Base-by-base conservation (phyloP, 495 filamentous ascomycete genomes). In the Aspergillus asperescens region DNA sequence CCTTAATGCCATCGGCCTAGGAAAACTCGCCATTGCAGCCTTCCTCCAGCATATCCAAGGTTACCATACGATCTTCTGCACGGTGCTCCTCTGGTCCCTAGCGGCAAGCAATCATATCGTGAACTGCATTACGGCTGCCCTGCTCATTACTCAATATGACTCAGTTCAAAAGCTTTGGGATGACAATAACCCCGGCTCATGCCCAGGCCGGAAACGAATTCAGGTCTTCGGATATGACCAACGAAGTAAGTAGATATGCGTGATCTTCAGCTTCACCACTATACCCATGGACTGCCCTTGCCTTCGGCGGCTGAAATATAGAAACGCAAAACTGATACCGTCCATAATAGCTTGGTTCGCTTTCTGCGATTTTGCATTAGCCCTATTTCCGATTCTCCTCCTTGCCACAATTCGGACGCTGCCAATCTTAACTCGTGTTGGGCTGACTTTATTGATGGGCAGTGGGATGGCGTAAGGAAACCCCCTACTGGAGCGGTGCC, bases 171-270 rank as follows among this genome's bases (percentile, higher is more conserved):
- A 23, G 20, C 52, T 48, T 3, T 54, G 42, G 43, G 23, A 20
- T 27, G 43, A 32, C 16, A 12, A 29, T 32, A 15, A 15, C n/a
- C 43, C 43, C 1, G 52, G 34, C 1, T 7, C 9, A 8, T 54
- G 52, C 24, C 24, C 42, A 2, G 43, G 43, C 1, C 42, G 42
- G 12, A 13, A 23, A 10, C 42, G 43, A 7, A 48, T 54, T 15
- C 52, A 54, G 19, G 41, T 41, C n/a, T 54, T 54, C 22, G 52
- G 52, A n/a, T 54, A 54, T 38, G 24, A 47, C 9, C 52, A 54
- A 23, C 42, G 52, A 6, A 15, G 52, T 54, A 47, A 32, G 52
- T 54, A 32, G n/a, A n/a, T n/a, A n/a, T n/a, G n/a, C n/a, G n/a
- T 28, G 9, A 28, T 9, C 25, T 40, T 25, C 31, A 19, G 15